Evolutionary conservation across 139 green algal genomes (phyloP).

Genomic region (Chlorella vulgaris): DNA sequence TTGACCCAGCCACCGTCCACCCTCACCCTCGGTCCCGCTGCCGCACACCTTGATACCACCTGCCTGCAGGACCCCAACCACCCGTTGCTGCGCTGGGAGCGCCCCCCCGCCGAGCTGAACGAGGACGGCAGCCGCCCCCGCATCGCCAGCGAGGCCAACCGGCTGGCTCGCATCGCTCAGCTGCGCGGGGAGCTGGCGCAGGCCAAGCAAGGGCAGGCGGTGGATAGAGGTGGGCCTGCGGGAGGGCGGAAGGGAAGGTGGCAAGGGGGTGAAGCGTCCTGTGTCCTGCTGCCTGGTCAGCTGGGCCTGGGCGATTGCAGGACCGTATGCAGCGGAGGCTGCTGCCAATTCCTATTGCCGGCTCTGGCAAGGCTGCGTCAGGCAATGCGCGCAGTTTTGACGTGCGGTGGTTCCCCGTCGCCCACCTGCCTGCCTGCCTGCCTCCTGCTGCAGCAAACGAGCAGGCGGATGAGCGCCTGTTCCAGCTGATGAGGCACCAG

Average conservation of each 20-base stretch:
- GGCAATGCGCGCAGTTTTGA: too few species aligned
- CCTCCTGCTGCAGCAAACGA: too few species aligned
- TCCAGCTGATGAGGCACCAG: too few species aligned
- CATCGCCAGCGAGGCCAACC: conserved; percentile 18
- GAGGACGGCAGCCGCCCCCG: conserved; percentile 27
- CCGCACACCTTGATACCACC: too few species aligned
- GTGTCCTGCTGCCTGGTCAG: not conserved
- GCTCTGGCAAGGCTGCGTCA: too few species aligned
- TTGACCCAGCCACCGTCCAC: too few species aligned
- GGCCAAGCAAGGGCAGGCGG: conserved; percentile 12
- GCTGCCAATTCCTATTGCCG: too few species aligned
- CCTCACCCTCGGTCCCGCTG: too few species aligned
- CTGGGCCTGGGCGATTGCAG: not conserved
- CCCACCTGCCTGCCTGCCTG: too few species aligned
- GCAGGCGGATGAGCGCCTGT: too few species aligned
- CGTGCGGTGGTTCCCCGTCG: too few species aligned
- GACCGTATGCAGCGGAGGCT: too few species aligned
- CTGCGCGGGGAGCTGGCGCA: conserved; percentile 11
- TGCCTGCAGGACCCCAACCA: conserved; percentile 15
- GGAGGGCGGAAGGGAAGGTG: not conserved
- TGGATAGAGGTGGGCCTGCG: not conserved
- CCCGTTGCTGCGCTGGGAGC: conserved; percentile 16
- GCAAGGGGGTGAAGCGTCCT: not conserved
- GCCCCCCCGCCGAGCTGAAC: not conserved
- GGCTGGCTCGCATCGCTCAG: conserved; percentile 10